phyloP scores from a whole-genome alignment of 1,284 basidiomycete species.

The Microbotryomycetes sp. region DNA sequence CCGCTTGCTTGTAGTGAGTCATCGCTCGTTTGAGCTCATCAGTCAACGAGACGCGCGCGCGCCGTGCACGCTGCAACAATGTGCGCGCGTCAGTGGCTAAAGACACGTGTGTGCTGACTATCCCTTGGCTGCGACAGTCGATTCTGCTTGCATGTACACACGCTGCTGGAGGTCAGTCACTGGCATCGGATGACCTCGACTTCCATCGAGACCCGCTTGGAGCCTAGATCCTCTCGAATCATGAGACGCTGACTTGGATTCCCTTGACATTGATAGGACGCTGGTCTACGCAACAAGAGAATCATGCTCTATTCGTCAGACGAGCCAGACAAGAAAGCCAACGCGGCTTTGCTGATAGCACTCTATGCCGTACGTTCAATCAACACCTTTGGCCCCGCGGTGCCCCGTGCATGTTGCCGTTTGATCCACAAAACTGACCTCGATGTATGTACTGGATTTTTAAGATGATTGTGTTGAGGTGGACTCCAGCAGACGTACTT shows the following conservation, averaged over 20 bases:
- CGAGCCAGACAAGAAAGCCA: conserved; percentile 81
- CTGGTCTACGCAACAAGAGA: conserved; percentile 37
- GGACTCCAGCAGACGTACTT: conserved; percentile 91
- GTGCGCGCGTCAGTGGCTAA: neutral
- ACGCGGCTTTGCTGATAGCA: conserved; percentile 84
- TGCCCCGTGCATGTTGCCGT: neutral
- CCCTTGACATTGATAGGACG: conserved; percentile 1
- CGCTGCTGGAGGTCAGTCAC: conserved; percentile 67
- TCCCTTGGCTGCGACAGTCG: conserved; percentile 39
- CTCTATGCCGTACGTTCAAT: conserved; percentile 68
- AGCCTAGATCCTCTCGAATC: neutral
- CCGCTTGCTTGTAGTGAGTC: conserved; percentile 69
- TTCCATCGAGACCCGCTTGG: no score
- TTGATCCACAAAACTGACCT: neutral
- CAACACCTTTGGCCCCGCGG: neutral
- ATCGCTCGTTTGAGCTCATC: neutral
- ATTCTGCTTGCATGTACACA: conserved; percentile 86
- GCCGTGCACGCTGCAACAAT: neutral
- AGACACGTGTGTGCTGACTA: neutral
- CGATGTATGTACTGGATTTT: neutral
- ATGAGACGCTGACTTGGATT: neutral
- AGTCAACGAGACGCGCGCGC: neutral
- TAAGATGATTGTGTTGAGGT: conserved; percentile 87
- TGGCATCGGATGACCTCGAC: neutral
- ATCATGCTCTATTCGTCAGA: conserved; percentile 85